Evolutionary conservation across 192 early-diverging fungal species (phyloP), one percentile per base, ranked within the genome.

Genomic region (Radiomyces spectabilis): DNA sequence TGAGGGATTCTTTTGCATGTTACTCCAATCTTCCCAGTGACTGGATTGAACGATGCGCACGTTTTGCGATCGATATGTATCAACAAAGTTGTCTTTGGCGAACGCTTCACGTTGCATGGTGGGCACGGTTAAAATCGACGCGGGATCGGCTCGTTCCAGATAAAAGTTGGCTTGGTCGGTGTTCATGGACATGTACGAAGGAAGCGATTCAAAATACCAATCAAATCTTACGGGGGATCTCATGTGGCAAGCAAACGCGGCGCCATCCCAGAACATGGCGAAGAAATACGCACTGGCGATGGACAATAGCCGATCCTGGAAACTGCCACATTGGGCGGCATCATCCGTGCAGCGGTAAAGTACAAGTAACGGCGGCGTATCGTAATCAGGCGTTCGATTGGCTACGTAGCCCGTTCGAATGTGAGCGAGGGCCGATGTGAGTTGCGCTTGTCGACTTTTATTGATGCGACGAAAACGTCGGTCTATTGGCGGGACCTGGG

Each of bases 321-420:
- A 57, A n/a, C 48, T 4, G 9, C 55, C 55, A 32, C 55, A 57
- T 5, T 30, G 55, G 22, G 47, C 22, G 1, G 1, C 27, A 25
- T 31, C 15, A 15, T 21, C 10, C 12, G 25, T 38, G 39, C 48
- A 50, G 9, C 30, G 35, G 24, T 53, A 48, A 34, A 65, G 26
- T 10, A 65, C 25, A 22, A 65, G 33, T 12, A 65, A 18, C 5
- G 63, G 56, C 4, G 63, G 63, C 25, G 56, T 58, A n/a, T 57
- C 55, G 13, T 32, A 22, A 29, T 59, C 44, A 19, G 63, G 63
- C 16, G 63, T 65, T 10, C 63, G 50, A 24, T 65, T 65, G 9
- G 63, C 42, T 8, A 59, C 57, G 25, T 65, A 65, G 21, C 51
- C 57, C 0, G 41, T 39, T 19, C 63, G 56, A 16, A 59, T 39